Evolutionary conservation across 225 moss, liverwort and hornwort species (phyloP).

Genomic region (Antitrichia curtipendula): DNA sequence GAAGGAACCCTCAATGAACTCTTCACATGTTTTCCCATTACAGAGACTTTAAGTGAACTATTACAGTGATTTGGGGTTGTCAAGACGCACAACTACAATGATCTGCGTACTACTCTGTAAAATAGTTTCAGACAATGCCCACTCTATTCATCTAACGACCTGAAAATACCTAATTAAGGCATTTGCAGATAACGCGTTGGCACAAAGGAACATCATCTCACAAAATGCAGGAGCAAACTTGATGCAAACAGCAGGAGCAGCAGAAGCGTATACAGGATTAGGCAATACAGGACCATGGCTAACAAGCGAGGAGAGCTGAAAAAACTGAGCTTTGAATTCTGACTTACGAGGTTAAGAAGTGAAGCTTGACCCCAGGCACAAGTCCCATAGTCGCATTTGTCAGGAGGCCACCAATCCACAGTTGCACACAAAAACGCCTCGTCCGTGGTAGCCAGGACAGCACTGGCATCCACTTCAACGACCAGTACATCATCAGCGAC

Average conservation of each 20-base stretch:
- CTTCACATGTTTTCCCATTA: background rate
- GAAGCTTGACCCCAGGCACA: conserved; percentile 62
- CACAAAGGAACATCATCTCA: background rate
- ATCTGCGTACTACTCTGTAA: background rate
- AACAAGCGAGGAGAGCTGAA: background rate
- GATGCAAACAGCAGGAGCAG: background rate
- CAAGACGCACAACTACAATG: background rate
- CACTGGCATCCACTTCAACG: conserved; percentile 19
- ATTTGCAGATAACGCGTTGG: background rate
- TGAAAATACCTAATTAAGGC: background rate
- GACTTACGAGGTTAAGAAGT: conserved; percentile 63
- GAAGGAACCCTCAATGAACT: background rate
- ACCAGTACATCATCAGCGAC: background rate
- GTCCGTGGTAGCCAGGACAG: conserved; percentile 31
- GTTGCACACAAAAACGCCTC: conserved; percentile 75
- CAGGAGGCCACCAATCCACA: conserved; percentile 82
- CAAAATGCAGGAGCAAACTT: background rate
- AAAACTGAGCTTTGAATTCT: background rate
- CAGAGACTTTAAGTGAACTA: background rate
- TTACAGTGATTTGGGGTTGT: background rate
- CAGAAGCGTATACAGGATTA: background rate
- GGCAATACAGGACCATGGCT: background rate
- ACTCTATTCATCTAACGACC: background rate
- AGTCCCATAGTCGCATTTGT: conserved; percentile 72
- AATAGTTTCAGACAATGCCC: background rate